Percentiles rank a stretch among this genome's conserved stretches.
phyloP scores from a whole-genome alignment of 768 basidiomycete species.

The Mycena rosella region DNA sequence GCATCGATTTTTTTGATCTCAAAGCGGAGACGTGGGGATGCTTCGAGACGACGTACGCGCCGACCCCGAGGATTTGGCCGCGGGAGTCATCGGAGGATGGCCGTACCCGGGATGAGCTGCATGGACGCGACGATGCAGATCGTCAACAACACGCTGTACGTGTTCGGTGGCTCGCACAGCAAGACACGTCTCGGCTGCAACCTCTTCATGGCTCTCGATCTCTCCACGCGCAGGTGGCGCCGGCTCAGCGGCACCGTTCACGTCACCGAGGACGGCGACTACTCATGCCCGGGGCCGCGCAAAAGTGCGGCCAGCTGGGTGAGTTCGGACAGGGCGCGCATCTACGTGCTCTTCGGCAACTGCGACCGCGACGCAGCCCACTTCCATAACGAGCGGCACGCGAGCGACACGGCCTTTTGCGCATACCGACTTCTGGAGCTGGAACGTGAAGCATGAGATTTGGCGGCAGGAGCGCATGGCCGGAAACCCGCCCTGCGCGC shows the following conservation, averaged over 20 bases:
- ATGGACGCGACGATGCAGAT: slow-evolving; percentile 32
- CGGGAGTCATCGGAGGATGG: slow-evolving; percentile 37
- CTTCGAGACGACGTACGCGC: slow-evolving; percentile 43
- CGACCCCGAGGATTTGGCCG: slow-evolving; percentile 12
- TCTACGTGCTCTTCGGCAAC: slow-evolving; percentile 52
- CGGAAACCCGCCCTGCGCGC: slow-evolving; percentile 48
- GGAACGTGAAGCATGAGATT: slow-evolving; percentile 41
- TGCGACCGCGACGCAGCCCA: slow-evolving; percentile 48
- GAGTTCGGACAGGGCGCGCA: slow-evolving; percentile 42
- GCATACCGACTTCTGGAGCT: slow-evolving; percentile 50
- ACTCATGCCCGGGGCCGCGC: slow-evolving; percentile 48
- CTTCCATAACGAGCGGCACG: slow-evolving; percentile 43
- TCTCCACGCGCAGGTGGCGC: slow-evolving; percentile 43
- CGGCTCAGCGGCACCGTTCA: slow-evolving; percentile 40
- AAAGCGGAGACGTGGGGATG: slow-evolving; percentile 48
- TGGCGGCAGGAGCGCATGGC: slow-evolving; percentile 48
- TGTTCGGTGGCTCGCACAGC: slow-evolving; percentile 42
- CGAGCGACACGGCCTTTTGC: slow-evolving; percentile 21
- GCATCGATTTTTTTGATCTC: slow-evolving; percentile 53
- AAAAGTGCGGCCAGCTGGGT: slow-evolving; percentile 52
- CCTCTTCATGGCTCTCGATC: slow-evolving; percentile 51
- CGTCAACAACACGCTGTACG: background rate
- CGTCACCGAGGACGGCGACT: slow-evolving; percentile 32
- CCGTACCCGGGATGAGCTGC: slow-evolving; percentile 38
- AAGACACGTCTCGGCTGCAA: slow-evolving; percentile 50